Percentiles rank a stretch among this genome's conserved stretches.
Conservation (phyloP, 495 filamentous ascomycete genomes). For the Pyrenula massariospora region DNA sequence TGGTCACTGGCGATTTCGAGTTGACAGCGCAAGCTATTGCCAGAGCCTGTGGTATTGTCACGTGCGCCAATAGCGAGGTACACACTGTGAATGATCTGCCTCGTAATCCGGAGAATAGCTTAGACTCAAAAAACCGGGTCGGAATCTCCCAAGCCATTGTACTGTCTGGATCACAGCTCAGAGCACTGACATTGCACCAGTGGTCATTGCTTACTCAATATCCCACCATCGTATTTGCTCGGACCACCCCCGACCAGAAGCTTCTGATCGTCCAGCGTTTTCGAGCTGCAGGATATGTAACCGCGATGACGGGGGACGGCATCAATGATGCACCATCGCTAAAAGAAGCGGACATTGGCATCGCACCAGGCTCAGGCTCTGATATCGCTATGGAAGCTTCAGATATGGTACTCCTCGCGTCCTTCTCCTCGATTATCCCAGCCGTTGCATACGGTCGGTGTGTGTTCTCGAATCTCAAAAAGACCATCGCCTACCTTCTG, state of each 20-base stretch:
- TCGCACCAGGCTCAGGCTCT: conserved; percentile 36
- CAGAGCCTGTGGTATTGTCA: conserved; percentile 53
- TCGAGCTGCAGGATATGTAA: conserved; percentile 35
- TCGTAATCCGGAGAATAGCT: background rate
- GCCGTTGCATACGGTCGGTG: conserved; percentile 49
- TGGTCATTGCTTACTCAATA: conserved; percentile 48
- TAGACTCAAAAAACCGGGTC: background rate
- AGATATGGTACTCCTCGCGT: conserved; percentile 59
- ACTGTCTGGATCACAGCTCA: conserved; percentile 42
- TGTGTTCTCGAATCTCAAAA: conserved; percentile 47
- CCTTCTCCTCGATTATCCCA: conserved; percentile 54
- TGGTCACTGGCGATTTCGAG: conserved; percentile 64
- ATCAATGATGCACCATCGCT: conserved; percentile 49
- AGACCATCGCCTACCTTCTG: conserved; percentile 43
- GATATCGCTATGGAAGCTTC: conserved; percentile 61
- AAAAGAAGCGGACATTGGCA: conserved; percentile 41
- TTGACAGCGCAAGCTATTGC: conserved; percentile 62
- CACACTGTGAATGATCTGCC: conserved; percentile 20
- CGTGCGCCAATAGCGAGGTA: conserved; percentile 17
- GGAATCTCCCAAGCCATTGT: conserved; percentile 14
- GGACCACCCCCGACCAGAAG: conserved; percentile 68
- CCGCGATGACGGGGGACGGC: conserved; percentile 46
- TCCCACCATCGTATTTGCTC: conserved; percentile 57
- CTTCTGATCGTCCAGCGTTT: conserved; percentile 61
- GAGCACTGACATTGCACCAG: conserved; percentile 40